Evolutionary conservation across 2,329 filamentous ascomycete genomes (phyloP).

Genomic region (Aspergillus aculeatinus): DNA sequence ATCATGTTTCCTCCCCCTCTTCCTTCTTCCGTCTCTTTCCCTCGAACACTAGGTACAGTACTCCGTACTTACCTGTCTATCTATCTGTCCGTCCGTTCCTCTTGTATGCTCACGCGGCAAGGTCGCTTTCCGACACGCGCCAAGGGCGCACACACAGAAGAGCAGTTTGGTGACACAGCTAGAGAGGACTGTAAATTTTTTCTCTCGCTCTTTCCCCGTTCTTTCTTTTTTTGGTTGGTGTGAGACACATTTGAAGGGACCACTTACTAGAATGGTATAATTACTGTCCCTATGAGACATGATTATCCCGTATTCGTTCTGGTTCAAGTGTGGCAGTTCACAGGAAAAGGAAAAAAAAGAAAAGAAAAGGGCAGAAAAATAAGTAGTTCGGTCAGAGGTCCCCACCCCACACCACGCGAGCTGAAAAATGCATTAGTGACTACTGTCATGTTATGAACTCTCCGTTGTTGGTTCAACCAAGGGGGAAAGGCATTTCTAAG

Average conservation of each 20-base stretch:
- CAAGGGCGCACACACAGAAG: conserved; percentile 2
- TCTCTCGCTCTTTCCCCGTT: too few species aligned
- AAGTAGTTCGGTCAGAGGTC: background rate
- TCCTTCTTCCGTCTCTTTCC: too few species aligned
- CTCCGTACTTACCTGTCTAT: too few species aligned
- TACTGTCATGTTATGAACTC: background rate
- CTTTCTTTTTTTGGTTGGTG: background rate
- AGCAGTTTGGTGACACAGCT: background rate
- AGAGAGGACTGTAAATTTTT: background rate
- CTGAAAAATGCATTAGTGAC: background rate
- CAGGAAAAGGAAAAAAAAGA: background rate
- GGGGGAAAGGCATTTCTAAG: background rate
- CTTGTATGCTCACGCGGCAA: conserved; percentile 4
- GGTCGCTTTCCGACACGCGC: background rate
- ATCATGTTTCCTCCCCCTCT: too few species aligned
- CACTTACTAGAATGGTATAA: background rate
- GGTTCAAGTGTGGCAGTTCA: conserved; percentile 1
- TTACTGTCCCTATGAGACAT: conserved; percentile 4
- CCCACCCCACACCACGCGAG: background rate
- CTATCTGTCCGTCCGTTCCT: too few species aligned
- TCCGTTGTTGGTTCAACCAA: background rate
- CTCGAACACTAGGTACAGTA: too few species aligned
- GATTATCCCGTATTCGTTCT: background rate
- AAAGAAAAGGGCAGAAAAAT: background rate
- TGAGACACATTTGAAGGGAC: conserved; percentile 4